Evolutionary conservation across 2,329 filamentous ascomycete genomes (phyloP), one percentile per base, ranked within the genome.

Genomic region (Kalmusia sp.): DNA sequence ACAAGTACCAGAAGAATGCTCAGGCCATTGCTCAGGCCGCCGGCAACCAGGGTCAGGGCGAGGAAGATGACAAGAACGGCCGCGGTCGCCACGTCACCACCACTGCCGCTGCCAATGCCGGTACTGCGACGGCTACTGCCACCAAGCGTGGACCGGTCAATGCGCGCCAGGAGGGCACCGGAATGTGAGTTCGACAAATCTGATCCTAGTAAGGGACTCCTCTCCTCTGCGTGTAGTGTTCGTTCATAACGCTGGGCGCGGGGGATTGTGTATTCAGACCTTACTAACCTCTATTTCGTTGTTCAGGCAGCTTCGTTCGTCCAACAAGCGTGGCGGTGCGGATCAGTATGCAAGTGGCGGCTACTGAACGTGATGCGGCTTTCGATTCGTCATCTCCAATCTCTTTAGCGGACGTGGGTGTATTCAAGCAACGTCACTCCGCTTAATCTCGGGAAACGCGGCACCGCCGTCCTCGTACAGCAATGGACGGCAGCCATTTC

Each of bases 1-100:
- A 97, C 87, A 98, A 98, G 84, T 97, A 98, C 84, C 93, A 97
- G 86, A 97, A 97, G 88, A 98, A 97, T 69, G 93, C 93, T 50
- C 91, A 96, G 80, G 92, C 92, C 71, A 96, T 96, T 76, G 91
- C 91, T 65, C 89, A 93, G 77, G 90, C 90, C 65, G 87, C 87
- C 63, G 87, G 84, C 64, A 83, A 84, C 67, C 81, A 86, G 70
- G 79, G 79, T 54, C 82, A 84, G 76, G 86, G 84, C 64, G 82
- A 85, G 58, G 89, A 92, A 62, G 89, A 92, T 15, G 91, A 95
- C 70, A 91, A 93, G 79, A 82, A 84, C 62, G 86, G 86, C 65
- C 87, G 87, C 73, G 71, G 71, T 58, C 77, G 77, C 55, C 73
- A 75, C 57, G 72, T 75, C 66, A 84, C 83, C 69, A 86, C 87